Conservation (phyloP, 352 stramenopile genomes). For the Pythium aquatile region DNA sequence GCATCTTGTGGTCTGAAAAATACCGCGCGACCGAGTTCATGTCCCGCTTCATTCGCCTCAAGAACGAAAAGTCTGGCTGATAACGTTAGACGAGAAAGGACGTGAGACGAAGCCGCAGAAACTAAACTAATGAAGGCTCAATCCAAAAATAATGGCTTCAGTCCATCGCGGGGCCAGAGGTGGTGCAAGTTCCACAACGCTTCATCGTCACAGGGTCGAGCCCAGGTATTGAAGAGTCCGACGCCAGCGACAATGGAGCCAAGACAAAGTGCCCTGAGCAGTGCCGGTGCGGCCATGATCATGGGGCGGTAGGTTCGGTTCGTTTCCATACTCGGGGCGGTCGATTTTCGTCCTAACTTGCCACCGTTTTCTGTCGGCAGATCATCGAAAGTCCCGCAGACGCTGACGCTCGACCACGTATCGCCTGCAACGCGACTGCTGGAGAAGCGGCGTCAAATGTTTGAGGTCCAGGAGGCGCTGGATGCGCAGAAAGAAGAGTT, state of each 20-base stretch:
- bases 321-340: constrained; percentile 28
- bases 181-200: too few species aligned
- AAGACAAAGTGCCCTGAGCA: constrained; percentile 52
- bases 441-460: constrained; percentile 95
- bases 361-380: background rate
- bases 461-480: constrained; percentile 93
- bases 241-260: constrained; percentile 39
- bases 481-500: constrained; percentile 95
- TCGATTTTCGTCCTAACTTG: constrained; percentile 11
- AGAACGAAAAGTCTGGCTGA: constrained; percentile 40
- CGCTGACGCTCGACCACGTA: constrained; percentile 91
- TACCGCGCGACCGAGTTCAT: constrained; percentile 84
- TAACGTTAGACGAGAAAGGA: background rate
- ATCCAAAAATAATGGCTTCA: constrained; percentile 4
- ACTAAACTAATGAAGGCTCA: constrained; percentile 1
- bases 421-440: constrained; percentile 91
- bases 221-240: too few species aligned
- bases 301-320: constrained; percentile 43
- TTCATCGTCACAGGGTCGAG: too few species aligned
- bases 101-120: background rate
- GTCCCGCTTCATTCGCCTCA: constrained; percentile 76
- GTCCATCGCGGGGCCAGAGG: background rate
- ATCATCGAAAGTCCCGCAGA: constrained; percentile 76
- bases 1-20: constrained; percentile 84
- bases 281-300: constrained; percentile 64